These are phyloP conservation scores for Penicillium paradoxum DNA, from an alignment of 495 filamentous ascomycete genomes.

Conservation along the genomic window DNA sequence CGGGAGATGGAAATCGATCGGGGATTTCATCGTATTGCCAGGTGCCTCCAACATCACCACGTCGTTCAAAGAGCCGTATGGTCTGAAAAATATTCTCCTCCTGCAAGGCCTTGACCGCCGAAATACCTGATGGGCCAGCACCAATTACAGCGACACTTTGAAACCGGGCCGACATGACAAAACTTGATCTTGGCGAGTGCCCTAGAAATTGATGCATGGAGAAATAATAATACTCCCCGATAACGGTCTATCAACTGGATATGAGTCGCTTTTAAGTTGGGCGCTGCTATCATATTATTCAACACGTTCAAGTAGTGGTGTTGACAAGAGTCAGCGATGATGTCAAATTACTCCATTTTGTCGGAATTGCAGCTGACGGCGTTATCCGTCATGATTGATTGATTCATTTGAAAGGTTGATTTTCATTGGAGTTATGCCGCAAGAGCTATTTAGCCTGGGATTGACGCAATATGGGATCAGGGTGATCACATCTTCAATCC, in stretches of 20 bases:
- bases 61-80: constrained; percentile 51
- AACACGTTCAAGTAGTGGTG: background rate
- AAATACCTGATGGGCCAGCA: constrained; percentile 48
- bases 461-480: constrained; percentile 5
- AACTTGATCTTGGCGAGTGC: background rate
- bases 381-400: background rate
- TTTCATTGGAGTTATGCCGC: background rate
- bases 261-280: background rate
- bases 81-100: constrained; percentile 46
- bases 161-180: constrained; percentile 20
- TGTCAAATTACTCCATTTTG: constrained; percentile 11
- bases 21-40: constrained; percentile 34
- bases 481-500: background rate
- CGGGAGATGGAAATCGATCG: constrained; percentile 12
- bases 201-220: background rate
- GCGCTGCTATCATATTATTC: background rate
- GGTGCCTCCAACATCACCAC: constrained; percentile 45
- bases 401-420: background rate
- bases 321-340: background rate
- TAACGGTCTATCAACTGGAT: background rate
- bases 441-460: background rate
- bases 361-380: constrained; percentile 6
- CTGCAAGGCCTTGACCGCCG: constrained; percentile 47
- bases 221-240: no score
- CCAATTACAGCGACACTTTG: constrained; percentile 47